Conservation (phyloP, 148 eudicot species). For the Rhododendron molle region DNA sequence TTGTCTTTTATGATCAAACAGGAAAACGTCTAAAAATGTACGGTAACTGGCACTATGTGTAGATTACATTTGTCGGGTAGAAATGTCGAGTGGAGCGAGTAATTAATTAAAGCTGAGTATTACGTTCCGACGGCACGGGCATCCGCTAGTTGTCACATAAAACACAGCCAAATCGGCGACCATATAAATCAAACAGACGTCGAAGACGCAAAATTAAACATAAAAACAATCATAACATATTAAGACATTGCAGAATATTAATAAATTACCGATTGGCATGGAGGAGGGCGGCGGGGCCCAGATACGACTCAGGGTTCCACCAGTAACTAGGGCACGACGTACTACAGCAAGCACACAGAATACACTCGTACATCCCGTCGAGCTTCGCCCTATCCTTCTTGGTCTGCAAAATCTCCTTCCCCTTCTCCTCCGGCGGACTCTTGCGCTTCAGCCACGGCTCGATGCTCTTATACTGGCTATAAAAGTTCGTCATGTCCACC, state of each 20-base stretch:
- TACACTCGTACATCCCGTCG: conserved; percentile 99
- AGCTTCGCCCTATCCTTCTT: conserved; percentile 88
- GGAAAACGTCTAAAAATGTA: too few species aligned
- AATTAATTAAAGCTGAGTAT: too few species aligned
- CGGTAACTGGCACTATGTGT: too few species aligned
- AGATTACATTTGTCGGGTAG: too few species aligned
- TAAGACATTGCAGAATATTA: background rate
- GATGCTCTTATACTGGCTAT: conserved; percentile 90
- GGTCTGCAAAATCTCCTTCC: conserved; percentile 79
- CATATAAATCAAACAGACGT: background rate
- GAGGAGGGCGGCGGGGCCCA: conserved; percentile 96
- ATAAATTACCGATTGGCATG: conserved; percentile 75
- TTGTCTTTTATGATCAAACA: background rate
- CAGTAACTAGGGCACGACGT: conserved; percentile 98
- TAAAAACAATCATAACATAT: too few species aligned
- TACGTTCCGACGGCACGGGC: too few species aligned
- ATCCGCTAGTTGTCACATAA: too few species aligned
- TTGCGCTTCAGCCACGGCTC: conserved; percentile 99
- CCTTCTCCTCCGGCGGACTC: conserved; percentile 32
- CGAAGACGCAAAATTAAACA: background rate
- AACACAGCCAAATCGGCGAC: background rate
- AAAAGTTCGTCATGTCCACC: conserved; percentile 96
- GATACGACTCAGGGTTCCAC: conserved; percentile 97
- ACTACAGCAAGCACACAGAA: conserved; percentile 88
- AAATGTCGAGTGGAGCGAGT: too few species aligned